A percentile compares a stretch with the other conserved stretches of the same genome.
Conservation (phyloP, 345 rosid genomes). For the Eutrema heterophyllum region DNA sequence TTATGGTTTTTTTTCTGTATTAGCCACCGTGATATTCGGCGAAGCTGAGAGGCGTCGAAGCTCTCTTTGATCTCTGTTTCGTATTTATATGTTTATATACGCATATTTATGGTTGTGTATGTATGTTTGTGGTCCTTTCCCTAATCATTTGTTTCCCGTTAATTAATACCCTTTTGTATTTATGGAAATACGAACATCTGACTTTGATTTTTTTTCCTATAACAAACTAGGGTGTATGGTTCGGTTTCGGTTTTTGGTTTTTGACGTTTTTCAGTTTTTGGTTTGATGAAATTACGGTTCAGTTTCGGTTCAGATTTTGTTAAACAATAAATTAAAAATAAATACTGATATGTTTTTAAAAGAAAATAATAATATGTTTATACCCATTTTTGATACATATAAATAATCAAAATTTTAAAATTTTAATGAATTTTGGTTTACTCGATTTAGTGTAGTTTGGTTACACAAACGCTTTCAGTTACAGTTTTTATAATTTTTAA, state of each 20-base stretch:
- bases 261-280: no score
- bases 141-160: constrained; percentile 8
- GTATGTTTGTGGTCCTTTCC: constrained; percentile 10
- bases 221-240: background rate
- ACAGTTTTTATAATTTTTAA: no score
- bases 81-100: background rate
- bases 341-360: no score
- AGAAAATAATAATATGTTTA: no score
- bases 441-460: no score
- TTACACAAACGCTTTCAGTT: no score
- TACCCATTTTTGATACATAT: no score
- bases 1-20: background rate
- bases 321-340: no score
- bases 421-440: no score
- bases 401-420: no score
- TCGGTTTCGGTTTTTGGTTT: background rate
- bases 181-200: background rate
- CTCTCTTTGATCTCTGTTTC: constrained; percentile 3
- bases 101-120: background rate
- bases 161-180: background rate
- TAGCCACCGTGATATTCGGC: constrained; percentile 33
- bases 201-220: background rate
- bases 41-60: constrained; percentile 28
- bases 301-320: no score
- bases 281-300: no score